Conservation (phyloP, 1,284 basidiomycete species). For the Trametes hirsuta region DNA sequence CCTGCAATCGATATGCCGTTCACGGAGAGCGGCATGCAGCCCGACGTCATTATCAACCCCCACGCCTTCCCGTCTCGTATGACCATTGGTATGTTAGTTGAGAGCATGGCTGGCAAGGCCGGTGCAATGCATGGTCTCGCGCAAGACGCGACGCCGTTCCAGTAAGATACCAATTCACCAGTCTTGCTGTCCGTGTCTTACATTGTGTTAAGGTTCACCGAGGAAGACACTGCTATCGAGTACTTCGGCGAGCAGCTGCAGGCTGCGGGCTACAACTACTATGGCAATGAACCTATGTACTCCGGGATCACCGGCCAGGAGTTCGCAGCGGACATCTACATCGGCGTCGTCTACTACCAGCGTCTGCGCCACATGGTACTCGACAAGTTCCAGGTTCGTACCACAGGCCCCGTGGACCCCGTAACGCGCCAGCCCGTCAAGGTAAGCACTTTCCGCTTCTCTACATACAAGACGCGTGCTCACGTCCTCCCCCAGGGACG, state of each 20-base stretch:
- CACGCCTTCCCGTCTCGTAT: constrained; percentile 99
- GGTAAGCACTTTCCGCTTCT: constrained; percentile 47
- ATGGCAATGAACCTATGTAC: constrained; percentile 99
- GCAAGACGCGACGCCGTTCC: constrained; percentile 98
- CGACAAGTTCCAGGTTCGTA: constrained; percentile 99
- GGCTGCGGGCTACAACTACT: constrained; percentile 97
- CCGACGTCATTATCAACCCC: constrained; percentile 99
- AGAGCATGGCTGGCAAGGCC: constrained; percentile 98
- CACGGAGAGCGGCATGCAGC: constrained; percentile 98
- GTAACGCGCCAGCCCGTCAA: constrained; percentile 98
- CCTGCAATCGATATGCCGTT: constrained; percentile 99
- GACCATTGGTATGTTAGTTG: constrained; percentile 99
- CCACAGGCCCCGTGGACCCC: constrained; percentile 95
- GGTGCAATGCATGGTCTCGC: constrained; percentile 98
- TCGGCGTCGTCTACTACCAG: constrained; percentile 99
- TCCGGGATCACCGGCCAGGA: constrained; percentile 99
- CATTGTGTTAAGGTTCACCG: constrained; percentile 73
- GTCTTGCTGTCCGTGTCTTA: constrained; percentile 2
- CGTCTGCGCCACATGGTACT: constrained; percentile 99
- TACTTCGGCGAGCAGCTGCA: constrained; percentile 97
- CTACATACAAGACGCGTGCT: not conserved
- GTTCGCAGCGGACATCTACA: constrained; percentile 98
- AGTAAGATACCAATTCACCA: constrained; percentile 51
- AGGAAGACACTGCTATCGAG: constrained; percentile 93
- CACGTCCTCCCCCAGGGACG: constrained; percentile 67